Conservation (phyloP, 306 rosid species). For the Adenanthera pavonina region DNA sequence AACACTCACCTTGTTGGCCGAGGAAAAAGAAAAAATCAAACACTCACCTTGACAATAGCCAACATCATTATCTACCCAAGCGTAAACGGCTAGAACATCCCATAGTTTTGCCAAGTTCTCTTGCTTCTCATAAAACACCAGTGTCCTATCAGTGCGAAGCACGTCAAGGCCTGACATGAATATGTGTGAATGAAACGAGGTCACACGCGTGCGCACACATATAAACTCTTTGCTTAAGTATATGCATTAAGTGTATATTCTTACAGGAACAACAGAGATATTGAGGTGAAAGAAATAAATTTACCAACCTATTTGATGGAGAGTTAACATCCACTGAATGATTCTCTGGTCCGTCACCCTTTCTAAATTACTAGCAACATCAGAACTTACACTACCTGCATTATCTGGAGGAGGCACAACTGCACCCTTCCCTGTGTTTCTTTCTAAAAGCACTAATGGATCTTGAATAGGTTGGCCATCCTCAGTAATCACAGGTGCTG, state of each 20-base stretch:
- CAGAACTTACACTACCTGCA: slow-evolving; percentile 14
- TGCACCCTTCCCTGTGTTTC: slow-evolving; percentile 56
- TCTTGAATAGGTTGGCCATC: slow-evolving; percentile 80
- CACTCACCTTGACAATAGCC: slow-evolving; percentile 95
- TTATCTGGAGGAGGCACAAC: slow-evolving; percentile 48
- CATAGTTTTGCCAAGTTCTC: slow-evolving; percentile 89
- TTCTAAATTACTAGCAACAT: slow-evolving; percentile 41
- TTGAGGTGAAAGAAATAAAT: neutral
- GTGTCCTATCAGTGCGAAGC: slow-evolving; percentile 86
- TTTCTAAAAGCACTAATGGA: slow-evolving; percentile 78
- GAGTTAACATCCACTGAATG: slow-evolving; percentile 92
- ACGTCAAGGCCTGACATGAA: slow-evolving; percentile 88
- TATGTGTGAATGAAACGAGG: neutral
- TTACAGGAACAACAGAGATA: neutral
- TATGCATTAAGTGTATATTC: neutral
- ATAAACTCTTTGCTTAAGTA: neutral
- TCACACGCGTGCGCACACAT: neutral
- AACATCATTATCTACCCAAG: slow-evolving; percentile 85
- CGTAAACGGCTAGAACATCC: slow-evolving; percentile 96
- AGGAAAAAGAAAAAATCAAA: too few species aligned
- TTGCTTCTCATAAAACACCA: slow-evolving; percentile 86
- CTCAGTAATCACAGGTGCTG: slow-evolving; percentile 84
- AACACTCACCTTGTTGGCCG: too few species aligned
- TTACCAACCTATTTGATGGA: slow-evolving; percentile 93
- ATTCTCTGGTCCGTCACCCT: slow-evolving; percentile 62